Evolutionary conservation across 2,329 filamentous ascomycete species (phyloP), one percentile per base, ranked within the genome.

Genomic region (Blastomyces gilchristii): DNA sequence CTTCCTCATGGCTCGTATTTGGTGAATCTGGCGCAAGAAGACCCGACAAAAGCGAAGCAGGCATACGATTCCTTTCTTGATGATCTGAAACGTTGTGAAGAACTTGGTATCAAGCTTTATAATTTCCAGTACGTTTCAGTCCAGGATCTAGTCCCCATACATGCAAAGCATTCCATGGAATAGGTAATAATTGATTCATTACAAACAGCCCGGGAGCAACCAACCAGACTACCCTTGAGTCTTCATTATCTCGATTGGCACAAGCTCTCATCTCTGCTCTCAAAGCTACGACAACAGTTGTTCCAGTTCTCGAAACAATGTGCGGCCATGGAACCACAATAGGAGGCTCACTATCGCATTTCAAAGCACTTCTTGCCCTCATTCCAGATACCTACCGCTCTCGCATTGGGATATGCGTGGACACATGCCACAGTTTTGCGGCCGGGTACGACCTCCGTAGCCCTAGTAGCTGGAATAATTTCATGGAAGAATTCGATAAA

Each of bases 1-100:
- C 85, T 99, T 0, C 94, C 94, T 0, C 94, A 99, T 73, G 94
- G 94, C 43, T 96, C 90, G 1, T 99, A 99, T 74, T 87, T 99
- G 8, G 91, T 99, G 71, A 99, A 99, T 72, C 85, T 99, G 6
- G 94, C 94, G 0, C 91, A 96, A 71, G 82, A 86, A 4, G 92
- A 97, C 71, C 74, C 83, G 34, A 82, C 82, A 49, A 95, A 96
- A 74, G 90, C 91, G 1, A 82, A 85, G 60, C 91, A 97, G 78
- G 92, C 92, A 0, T 97, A 96, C 72, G 82, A 80, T 49, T 85
- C 86, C 63, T 99, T 99, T 74, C 72, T 96, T 18, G 92, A 99
- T 69, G 94, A 99, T 73, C 81, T 99, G 0, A 79, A 84, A 60
- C 86, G 94, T 11, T 97, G 94, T 74, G 89, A 96, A 71, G 81